A percentile compares a stretch with the other conserved stretches of the same genome.
phyloP scores from a whole-genome alignment of 805 yeast genomes.

The Sungouiella blattae region DNA sequence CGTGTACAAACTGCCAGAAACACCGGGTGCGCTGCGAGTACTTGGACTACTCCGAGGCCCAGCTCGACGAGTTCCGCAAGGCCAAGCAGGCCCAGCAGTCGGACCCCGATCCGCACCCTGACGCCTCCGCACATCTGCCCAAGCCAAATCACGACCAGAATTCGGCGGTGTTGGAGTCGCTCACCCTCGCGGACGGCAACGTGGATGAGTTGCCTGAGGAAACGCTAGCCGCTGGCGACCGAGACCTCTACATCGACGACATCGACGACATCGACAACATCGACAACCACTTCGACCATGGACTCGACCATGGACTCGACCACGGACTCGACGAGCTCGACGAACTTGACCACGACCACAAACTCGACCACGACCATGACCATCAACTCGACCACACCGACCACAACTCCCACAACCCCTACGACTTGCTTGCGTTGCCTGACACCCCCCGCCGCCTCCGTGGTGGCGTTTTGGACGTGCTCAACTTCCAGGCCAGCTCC shows the following conservation, averaged over 20 bases:
- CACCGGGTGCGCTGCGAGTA: conserved; percentile 40
- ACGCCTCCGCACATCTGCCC: conserved; percentile 1
- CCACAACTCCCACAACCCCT: not conserved
- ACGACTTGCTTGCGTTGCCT: not conserved
- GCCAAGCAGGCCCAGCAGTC: conserved; percentile 11
- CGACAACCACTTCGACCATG: not conserved
- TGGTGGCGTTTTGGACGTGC: conserved; percentile 15
- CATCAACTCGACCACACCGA: not conserved
- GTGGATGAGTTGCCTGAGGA: not conserved
- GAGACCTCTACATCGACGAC: not conserved
- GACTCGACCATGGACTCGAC: not conserved
- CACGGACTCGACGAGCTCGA: not conserved
- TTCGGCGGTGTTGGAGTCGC: not conserved
- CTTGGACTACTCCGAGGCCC: conserved; percentile 30
- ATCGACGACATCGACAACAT: not conserved
- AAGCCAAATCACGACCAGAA: not conserved
- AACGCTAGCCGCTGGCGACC: not conserved
- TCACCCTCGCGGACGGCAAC: too few relatives aligned
- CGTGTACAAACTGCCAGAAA: conserved; percentile 37
- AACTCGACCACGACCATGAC: not conserved
- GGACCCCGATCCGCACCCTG: not conserved
- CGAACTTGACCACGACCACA: not conserved
- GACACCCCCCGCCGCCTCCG: not conserved
- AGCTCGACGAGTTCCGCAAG: conserved; percentile 24
- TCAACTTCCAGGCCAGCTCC: conserved; percentile 9